Conservation (phyloP, 257 asterid species). For the Catharanthus roseus region DNA sequence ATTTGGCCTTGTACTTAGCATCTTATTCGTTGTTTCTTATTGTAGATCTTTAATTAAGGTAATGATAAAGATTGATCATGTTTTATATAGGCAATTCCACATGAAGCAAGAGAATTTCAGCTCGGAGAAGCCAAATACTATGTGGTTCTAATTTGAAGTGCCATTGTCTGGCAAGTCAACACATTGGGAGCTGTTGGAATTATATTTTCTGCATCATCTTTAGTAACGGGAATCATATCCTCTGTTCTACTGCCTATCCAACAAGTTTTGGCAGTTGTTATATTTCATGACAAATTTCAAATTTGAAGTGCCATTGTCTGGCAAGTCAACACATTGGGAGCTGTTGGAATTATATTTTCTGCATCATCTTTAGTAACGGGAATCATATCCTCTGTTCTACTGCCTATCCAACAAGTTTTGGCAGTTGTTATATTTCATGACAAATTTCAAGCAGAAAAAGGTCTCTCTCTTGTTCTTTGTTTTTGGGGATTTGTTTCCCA, state of each 20-base stretch:
- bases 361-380: conserved; percentile 23
- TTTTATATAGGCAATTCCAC: conserved; percentile 7
- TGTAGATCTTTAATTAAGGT: background rate
- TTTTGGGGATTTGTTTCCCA: conserved; percentile 2
- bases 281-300: conserved; percentile 22
- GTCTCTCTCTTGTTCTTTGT: conserved; percentile 2
- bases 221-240: conserved; percentile 14
- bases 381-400: conserved; percentile 12
- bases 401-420: conserved; percentile 19
- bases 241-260: conserved; percentile 19
- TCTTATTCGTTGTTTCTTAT: no score
- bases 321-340: conserved; percentile 22
- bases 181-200: conserved; percentile 20
- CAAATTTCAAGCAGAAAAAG: conserved; percentile 15
- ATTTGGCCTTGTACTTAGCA: no score
- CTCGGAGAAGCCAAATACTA: conserved; percentile 24
- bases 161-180: conserved; percentile 21
- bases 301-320: conserved; percentile 18
- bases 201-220: conserved; percentile 23
- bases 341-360: conserved; percentile 20
- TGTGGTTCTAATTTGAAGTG: background rate
- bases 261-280: conserved; percentile 19
- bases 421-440: conserved; percentile 23
- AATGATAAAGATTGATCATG: background rate
- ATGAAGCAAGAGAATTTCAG: conserved; percentile 16